phyloP scores from a whole-genome alignment of 192 early-diverging fungal species.

The Obelidium mucronatum region DNA sequence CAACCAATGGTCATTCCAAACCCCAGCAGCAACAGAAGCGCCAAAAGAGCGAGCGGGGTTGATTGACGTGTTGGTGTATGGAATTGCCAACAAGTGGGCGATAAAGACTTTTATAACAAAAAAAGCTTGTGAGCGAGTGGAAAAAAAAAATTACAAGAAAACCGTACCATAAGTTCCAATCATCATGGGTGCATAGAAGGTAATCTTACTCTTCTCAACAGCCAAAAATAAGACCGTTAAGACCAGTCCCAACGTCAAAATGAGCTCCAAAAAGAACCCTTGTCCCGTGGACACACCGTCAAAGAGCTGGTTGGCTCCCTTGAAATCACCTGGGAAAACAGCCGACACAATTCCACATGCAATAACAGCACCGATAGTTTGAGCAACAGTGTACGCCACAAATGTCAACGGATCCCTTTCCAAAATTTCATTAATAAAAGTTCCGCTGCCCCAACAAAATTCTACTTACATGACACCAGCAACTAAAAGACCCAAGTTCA shows the following conservation, averaged over 20 bases:
- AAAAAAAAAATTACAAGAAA: no score
- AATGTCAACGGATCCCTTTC: constrained; percentile 20
- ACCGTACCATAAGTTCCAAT: constrained; percentile 44
- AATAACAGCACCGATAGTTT: constrained; percentile 63
- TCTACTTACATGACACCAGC: constrained; percentile 41
- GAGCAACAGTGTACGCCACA: constrained; percentile 60
- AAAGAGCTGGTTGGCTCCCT: constrained; percentile 38
- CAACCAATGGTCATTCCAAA: constrained; percentile 63
- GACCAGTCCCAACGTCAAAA: constrained; percentile 53
- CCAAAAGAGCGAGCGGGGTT: constrained; percentile 75
- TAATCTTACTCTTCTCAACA: constrained; percentile 49
- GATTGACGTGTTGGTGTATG: constrained; percentile 59
- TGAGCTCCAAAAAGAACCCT: constrained; percentile 50
- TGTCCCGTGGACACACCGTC: constrained; percentile 17
- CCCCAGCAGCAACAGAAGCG: constrained; percentile 52
- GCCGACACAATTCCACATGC: constrained; percentile 46
- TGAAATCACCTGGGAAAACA: constrained; percentile 40
- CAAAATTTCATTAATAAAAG: not conserved
- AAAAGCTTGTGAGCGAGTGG: not conserved
- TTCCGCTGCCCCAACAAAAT: not conserved
- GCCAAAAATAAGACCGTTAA: constrained; percentile 49
- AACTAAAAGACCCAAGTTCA: constrained; percentile 65
- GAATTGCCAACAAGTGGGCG: constrained; percentile 48
- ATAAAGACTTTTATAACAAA: constrained; percentile 41
- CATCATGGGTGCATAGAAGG: constrained; percentile 47